Evolutionary conservation across 495 filamentous ascomycete genomes (phyloP), one percentile per base, ranked within the genome.

Genomic region (Neurospora pannonica): DNA sequence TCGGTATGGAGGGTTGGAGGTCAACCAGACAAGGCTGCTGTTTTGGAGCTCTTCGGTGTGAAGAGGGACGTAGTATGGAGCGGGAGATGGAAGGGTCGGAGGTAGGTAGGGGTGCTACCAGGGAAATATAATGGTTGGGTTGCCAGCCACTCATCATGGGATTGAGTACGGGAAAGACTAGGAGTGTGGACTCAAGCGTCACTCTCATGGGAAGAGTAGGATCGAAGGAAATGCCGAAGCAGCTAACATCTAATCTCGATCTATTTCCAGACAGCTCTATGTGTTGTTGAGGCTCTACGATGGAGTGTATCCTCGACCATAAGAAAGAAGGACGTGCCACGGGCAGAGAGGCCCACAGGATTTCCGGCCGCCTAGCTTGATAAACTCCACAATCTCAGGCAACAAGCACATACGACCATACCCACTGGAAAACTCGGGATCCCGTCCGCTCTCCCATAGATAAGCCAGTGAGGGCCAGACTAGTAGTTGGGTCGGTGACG

Each of bases 361-460:
- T 4, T 34, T 62, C 54, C 28, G 11, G 39, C 15, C 39, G 0
- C 1, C 54, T 4, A 19, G 15, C 54, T 19, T 62, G 28, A 62
- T 34, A 62, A 34, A 0, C 28, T 34, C 54, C 54, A 62, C 13
- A 54, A 34, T 5, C 2, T 4, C 13, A 62, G 0, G 0, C 0
- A 34, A 62, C 1, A 34, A 62, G 13, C 71, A 82, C 80, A 82
- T 86, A 84, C 84, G 83, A 84, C 84, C 84, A 85, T 80, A 85
- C 73, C 79, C 78, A 78, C 46, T 78, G 75, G 84, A 85, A 73
- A 81, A 82, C 77, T 81, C 82, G 84, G 83, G 80, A 84, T 84
- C 84, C 85, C 83, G 85, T 86, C 83, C 82, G 85, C 82, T 86
- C 85, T 84, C 81, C 84, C 84, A 78, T 85, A 81, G 82, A 81